Evolutionary conservation across 2,329 filamentous ascomycete species (phyloP).

Genomic region (Lachnellula willkommii): DNA sequence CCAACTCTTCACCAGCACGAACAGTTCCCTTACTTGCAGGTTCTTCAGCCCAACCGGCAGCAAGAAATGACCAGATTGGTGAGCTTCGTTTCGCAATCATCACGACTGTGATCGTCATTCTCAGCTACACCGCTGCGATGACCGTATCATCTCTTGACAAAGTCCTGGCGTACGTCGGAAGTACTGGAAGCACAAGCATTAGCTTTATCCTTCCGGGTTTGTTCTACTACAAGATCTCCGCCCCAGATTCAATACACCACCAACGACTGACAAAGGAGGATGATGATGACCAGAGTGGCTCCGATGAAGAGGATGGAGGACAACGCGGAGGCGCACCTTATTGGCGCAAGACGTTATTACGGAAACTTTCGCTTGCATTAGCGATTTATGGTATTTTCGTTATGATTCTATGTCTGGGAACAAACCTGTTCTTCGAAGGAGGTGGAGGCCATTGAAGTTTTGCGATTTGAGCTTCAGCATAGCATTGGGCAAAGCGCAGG

Average conservation of each 20-base stretch:
- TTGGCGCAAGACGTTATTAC: slow-evolving; percentile 53
- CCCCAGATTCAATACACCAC: slow-evolving; percentile 79
- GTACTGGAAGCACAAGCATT: slow-evolving; percentile 90
- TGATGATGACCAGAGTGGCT: slow-evolving; percentile 65
- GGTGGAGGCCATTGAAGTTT: slow-evolving; percentile 48
- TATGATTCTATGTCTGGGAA: slow-evolving; percentile 81
- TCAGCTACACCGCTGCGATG: slow-evolving; percentile 84
- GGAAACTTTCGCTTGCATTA: slow-evolving; percentile 68
- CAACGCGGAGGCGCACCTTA: slow-evolving; percentile 1
- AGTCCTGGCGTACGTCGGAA: slow-evolving; percentile 91
- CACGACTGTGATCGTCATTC: slow-evolving; percentile 76
- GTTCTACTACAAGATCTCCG: slow-evolving; percentile 98
- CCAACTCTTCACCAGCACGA: slow-evolving; percentile 34
- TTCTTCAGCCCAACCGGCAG: slow-evolving; percentile 41
- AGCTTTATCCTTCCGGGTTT: slow-evolving; percentile 93
- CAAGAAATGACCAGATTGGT: slow-evolving; percentile 61
- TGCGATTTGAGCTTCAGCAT: not conserved
- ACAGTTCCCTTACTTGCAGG: slow-evolving; percentile 37
- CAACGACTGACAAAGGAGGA: slow-evolving; percentile 86
- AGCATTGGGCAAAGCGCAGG: not conserved
- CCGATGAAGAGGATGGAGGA: slow-evolving; percentile 46
- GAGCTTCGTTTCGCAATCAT: slow-evolving; percentile 86
- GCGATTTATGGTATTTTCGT: slow-evolving; percentile 80
- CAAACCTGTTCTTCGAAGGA: slow-evolving; percentile 74
- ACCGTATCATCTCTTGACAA: slow-evolving; percentile 85